Evolutionary conservation across 163 green algal species (phyloP), one percentile per base, ranked within the genome.

Genomic region (Volvox carteri): DNA sequence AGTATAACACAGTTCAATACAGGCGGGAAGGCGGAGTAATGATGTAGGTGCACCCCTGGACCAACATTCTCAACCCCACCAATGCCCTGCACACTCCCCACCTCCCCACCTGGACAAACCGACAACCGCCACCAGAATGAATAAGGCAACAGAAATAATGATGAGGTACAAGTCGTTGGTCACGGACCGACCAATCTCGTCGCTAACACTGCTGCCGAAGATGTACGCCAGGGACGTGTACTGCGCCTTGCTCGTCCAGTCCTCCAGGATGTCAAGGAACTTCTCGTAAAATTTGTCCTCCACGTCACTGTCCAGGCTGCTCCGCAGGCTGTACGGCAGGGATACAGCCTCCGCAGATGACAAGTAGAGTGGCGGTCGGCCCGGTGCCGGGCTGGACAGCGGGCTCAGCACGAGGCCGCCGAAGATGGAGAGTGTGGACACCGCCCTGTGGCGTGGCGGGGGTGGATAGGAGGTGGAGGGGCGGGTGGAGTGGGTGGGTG

Each of bases 231-330:
- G 72, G 9, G 72, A 33, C 14, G 75, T 68, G 72, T 89, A 77
- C 42, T 76, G 33, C n/a, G 72, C 21, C n/a, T 33, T 0, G 5
- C 12, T 42, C 42, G 84, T 1, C 68, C 67, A 35, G 25, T 9
- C 72, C 79, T 91, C 37, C 30, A 91, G 78, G 35, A 89, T 44
- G 87, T 91, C 80, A 9, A 77, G 67, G 46, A 89, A 88, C 21
- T 33, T 37, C 44, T 84, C 28, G 35, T 89, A 76, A 79, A 79
- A 81, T 35, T 62, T 54, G 54, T 75, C 39, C 28, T 58, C 18
- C 8, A 67, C 52, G 35, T 84, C 37, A 2, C 33, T n/a, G n/a
- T n/a, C 23, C 54, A 89, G 35, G 9, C 56, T 52, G 37, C 85
- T 41, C 3, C 73, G 62, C 28, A 90, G 48, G 18, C 16, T 37